Evolutionary conservation across 441 rosid genomes (phyloP).

Genomic region (Gossypium armourianum): DNA sequence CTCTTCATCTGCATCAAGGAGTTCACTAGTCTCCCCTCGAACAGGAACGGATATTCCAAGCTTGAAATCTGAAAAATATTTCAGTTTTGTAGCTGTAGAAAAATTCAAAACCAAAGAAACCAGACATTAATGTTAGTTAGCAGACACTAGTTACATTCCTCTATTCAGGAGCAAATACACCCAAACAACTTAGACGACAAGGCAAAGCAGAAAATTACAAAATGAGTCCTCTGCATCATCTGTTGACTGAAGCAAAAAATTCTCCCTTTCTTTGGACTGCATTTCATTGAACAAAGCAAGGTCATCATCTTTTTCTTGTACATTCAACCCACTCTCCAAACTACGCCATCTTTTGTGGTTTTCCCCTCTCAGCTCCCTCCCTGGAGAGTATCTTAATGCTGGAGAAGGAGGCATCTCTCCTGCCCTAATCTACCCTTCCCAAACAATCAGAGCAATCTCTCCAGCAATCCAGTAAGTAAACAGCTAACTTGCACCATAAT

Average conservation of each 20-base stretch:
- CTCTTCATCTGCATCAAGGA: conserved; percentile 72
- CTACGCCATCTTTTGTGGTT: conserved; percentile 71
- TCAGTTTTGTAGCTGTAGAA: conserved; percentile 62
- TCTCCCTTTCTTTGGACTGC: conserved; percentile 72
- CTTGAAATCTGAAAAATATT: conserved; percentile 68
- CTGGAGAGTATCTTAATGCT: conserved; percentile 64
- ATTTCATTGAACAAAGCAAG: conserved; percentile 81
- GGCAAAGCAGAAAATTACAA: conserved; percentile 44
- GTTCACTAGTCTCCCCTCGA: conserved; percentile 72
- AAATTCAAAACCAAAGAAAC: conserved; percentile 19
- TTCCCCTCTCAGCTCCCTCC: conserved; percentile 53
- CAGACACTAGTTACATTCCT: conserved; percentile 11
- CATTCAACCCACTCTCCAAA: conserved; percentile 51
- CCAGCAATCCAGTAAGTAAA: conserved; percentile 3
- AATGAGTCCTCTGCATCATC: conserved; percentile 75
- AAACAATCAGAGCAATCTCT: conserved; percentile 21
- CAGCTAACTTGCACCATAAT: conserved; percentile 16
- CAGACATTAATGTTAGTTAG: conserved; percentile 17
- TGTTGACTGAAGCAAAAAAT: conserved; percentile 66
- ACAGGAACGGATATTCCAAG: conserved; percentile 28
- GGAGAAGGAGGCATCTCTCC: conserved; percentile 84
- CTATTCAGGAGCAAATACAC: background rate
- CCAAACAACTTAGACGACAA: conserved; percentile 11
- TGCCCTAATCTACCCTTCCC: conserved; percentile 18
- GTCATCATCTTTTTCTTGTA: conserved; percentile 72